phyloP scores from a whole-genome alignment of 345 rosid genomes.

The Fremontodendron californicum region DNA sequence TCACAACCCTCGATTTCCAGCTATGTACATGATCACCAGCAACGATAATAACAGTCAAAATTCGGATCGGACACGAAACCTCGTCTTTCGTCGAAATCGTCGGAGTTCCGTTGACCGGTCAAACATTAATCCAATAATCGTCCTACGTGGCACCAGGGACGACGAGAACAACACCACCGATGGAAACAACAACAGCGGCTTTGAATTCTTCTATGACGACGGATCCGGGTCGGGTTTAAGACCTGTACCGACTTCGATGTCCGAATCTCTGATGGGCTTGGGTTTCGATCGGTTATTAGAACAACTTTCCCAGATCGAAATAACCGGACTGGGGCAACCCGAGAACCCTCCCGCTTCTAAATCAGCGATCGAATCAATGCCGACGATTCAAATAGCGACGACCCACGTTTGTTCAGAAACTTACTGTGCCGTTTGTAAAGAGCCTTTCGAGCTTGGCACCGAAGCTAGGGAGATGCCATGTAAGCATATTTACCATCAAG shows the following conservation, averaged over 20 bases:
- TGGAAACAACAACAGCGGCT: background rate
- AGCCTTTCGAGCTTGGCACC: constrained; percentile 20
- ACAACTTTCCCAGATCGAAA: constrained; percentile 21
- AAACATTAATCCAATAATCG: constrained; percentile 17
- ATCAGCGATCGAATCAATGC: constrained; percentile 24
- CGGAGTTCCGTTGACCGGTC: constrained; percentile 4
- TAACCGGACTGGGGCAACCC: constrained; percentile 12
- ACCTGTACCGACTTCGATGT: constrained; percentile 5
- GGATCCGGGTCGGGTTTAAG: constrained; percentile 16
- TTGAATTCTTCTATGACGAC: constrained; percentile 13
- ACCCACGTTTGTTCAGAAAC: constrained; percentile 14
- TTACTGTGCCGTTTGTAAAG: constrained; percentile 31
- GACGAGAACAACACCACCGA: background rate
- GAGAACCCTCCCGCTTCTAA: constrained; percentile 23
- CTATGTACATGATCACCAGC: constrained; percentile 5
- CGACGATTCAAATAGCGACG: constrained; percentile 9
- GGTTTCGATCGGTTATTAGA: constrained; percentile 19
- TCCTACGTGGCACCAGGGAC: constrained; percentile 11
- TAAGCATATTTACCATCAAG: constrained; percentile 30
- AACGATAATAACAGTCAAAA: background rate
- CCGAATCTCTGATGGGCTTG: constrained; percentile 10
- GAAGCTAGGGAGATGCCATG: constrained; percentile 35
- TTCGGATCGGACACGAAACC: background rate
- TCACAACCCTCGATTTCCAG: background rate
- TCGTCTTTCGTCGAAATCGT: background rate